These are phyloP conservation scores for Henckelia pumila DNA, from an alignment of 257 asterid species.

Conservation along the genomic window DNA sequence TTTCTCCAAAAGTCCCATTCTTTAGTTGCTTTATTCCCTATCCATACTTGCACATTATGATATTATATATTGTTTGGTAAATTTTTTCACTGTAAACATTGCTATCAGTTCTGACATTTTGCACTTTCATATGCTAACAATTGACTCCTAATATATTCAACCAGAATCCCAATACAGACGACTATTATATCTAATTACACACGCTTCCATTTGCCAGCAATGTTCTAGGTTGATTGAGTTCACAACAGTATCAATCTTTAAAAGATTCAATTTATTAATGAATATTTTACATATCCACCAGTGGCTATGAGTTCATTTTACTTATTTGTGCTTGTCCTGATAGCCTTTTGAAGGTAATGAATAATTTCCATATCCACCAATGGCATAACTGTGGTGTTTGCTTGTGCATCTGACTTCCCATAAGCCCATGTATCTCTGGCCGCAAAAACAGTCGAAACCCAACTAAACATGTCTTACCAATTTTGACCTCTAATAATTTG, in stretches of 20 bases:
- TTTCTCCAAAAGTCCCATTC: not conserved
- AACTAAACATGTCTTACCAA: not conserved
- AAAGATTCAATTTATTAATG: not conserved
- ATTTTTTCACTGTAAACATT: not conserved
- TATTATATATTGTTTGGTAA: not conserved
- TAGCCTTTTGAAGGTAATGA: not conserved
- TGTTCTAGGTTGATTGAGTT: not conserved
- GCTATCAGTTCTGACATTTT: not conserved
- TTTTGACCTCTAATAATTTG: not conserved
- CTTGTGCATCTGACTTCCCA: not conserved
- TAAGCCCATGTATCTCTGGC: not conserved
- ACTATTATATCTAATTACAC: too few species aligned
- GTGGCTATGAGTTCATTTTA: too few species aligned
- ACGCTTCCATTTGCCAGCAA: not conserved
- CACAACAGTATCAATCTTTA: not conserved
- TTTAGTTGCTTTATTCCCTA: too few species aligned
- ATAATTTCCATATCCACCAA: not conserved
- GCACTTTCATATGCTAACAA: too few species aligned
- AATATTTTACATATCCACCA: too few species aligned
- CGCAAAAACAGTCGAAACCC: not conserved
- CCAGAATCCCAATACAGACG: too few species aligned
- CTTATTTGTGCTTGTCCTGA: not conserved
- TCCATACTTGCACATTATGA: too few species aligned
- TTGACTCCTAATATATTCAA: not conserved
- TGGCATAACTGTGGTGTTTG: not conserved